These are phyloP conservation scores for Penicillium atrosanguineum DNA, from an alignment of 495 filamentous ascomycete species.

Conservation along the genomic window DNA sequence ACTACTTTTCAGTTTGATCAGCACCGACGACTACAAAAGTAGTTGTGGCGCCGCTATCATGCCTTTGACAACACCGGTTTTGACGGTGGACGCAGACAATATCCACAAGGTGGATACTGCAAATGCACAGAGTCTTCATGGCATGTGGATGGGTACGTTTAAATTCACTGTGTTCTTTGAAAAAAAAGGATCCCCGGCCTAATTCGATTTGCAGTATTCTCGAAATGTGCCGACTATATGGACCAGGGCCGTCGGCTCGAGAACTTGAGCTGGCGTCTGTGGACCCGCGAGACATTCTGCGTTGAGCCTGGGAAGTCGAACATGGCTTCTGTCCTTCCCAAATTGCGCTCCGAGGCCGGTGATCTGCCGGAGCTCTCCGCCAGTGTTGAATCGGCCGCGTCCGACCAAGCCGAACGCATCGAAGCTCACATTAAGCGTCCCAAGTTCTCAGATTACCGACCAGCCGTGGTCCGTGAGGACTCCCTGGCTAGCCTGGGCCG, in stretches of 20 bases:
- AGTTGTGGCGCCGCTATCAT: conserved; percentile 41
- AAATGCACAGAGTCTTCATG: conserved; percentile 89
- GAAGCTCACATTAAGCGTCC: conserved; percentile 61
- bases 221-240: conserved; percentile 89
- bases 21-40: neutral
- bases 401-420: conserved; percentile 68
- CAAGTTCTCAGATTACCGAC: conserved; percentile 41
- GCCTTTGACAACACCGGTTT: conserved; percentile 68
- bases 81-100: conserved; percentile 79
- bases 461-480: conserved; percentile 48
- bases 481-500: conserved; percentile 55
- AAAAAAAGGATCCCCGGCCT: conserved; percentile 5
- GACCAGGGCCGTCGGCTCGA: conserved; percentile 90
- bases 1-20: conserved; percentile 7
- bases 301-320: conserved; percentile 66
- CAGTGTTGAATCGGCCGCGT: conserved; percentile 81
- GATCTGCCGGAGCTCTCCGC: conserved; percentile 86
- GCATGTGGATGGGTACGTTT: conserved; percentile 96
- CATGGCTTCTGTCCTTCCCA: conserved; percentile 41
- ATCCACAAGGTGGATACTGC: conserved; percentile 93
- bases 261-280: conserved; percentile 94
- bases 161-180: neutral
- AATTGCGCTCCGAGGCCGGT: conserved; percentile 41
- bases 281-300: conserved; percentile 95
- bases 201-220: conserved; percentile 66